These are phyloP conservation scores for Rhodotorula sp. DNA, from an alignment of 1,284 basidiomycete species.

Conservation along the genomic window DNA sequence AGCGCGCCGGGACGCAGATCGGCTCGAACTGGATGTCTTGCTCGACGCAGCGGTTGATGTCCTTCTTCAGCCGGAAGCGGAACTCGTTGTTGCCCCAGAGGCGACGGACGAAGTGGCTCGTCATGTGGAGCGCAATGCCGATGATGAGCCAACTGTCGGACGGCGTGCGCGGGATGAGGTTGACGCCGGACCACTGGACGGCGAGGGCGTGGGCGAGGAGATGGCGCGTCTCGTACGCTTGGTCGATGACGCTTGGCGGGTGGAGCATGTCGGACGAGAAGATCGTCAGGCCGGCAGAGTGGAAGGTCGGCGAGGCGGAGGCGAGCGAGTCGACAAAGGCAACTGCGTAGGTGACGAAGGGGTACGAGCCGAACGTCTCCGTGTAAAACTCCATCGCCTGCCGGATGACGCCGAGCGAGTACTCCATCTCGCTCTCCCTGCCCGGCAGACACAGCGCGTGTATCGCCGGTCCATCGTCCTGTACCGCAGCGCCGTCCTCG, in stretches of 20 bases:
- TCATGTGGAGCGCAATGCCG: constrained; percentile 86
- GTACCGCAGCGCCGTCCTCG: constrained; percentile 54
- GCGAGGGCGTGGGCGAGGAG: constrained; percentile 82
- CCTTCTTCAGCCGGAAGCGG: constrained; percentile 89
- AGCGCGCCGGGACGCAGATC: constrained; percentile 79
- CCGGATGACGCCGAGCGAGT: constrained; percentile 71
- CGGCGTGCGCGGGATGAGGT: constrained; percentile 91
- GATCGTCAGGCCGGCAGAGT: constrained; percentile 79
- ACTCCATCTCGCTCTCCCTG: constrained; percentile 64
- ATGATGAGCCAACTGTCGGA: constrained; percentile 96
- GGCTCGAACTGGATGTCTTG: constrained; percentile 88
- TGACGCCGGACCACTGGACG: constrained; percentile 96
- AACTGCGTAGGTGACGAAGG: constrained; percentile 85
- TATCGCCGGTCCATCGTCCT: constrained; percentile 63
- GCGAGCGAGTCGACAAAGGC: constrained; percentile 83
- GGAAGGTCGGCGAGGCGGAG: constrained; percentile 71
- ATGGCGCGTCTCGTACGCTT: constrained; percentile 86
- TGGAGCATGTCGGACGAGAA: constrained; percentile 80
- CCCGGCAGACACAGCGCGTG: constrained; percentile 92
- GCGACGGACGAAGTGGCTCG: constrained; percentile 80
- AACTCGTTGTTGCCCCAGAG: constrained; percentile 97
- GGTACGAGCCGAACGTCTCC: constrained; percentile 92
- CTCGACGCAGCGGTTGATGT: constrained; percentile 88
- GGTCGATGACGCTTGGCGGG: constrained; percentile 86
- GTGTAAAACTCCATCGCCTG: constrained; percentile 89